Percentiles rank a stretch among this genome's conserved stretches.
Evolutionary conservation across 495 filamentous ascomycete species (phyloP).

Genomic region (Geoglossum glabrum): DNA sequence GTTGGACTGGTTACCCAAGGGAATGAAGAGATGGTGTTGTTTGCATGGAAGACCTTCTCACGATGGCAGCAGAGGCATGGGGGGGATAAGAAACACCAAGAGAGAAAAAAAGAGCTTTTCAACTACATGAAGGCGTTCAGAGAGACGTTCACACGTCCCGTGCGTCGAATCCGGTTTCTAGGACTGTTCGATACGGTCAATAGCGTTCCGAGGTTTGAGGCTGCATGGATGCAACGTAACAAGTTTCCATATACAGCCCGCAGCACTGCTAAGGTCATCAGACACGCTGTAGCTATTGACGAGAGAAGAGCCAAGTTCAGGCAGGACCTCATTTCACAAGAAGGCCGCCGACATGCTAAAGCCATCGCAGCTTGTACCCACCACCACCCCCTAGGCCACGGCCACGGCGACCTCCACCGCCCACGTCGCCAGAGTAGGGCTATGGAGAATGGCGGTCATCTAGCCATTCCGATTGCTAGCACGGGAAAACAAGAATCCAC

Average conservation of each 20-base stretch:
- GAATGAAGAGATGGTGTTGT: conserved; percentile 73
- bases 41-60: conserved; percentile 77
- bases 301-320: conserved; percentile 24
- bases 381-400: conserved; percentile 18
- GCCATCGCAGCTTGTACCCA: conserved; percentile 16
- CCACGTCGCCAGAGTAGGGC: conserved; percentile 17
- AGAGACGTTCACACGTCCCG: conserved; percentile 65
- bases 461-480: background rate
- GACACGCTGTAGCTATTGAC: background rate
- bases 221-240: conserved; percentile 65
- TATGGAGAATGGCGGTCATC: background rate
- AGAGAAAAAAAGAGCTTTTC: conserved; percentile 47
- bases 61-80: conserved; percentile 59
- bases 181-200: conserved; percentile 65
- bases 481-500: background rate
- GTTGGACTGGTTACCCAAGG: conserved; percentile 60
- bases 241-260: conserved; percentile 70
- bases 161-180: conserved; percentile 48
- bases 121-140: conserved; percentile 65
- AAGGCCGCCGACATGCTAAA: conserved; percentile 9
- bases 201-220: conserved; percentile 62
- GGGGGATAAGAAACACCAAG: conserved; percentile 30
- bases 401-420: conserved; percentile 10
- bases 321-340: conserved; percentile 48
- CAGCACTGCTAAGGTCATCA: conserved; percentile 44